These are phyloP conservation scores for Hymenoscyphus repandus DNA, from an alignment of 2,329 filamentous ascomycete species.

Conservation along the genomic window DNA sequence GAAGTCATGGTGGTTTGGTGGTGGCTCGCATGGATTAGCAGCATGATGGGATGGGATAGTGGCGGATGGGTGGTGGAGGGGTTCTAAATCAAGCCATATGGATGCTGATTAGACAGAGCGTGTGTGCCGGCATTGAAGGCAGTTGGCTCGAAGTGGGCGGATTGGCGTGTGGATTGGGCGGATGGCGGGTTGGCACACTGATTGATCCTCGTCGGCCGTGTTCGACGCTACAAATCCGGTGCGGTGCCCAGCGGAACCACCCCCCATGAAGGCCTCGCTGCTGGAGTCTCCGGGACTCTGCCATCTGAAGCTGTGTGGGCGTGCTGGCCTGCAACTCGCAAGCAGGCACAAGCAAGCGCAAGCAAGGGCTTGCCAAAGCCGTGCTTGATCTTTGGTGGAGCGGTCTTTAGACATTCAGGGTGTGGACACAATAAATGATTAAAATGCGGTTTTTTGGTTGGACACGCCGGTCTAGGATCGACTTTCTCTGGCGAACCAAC, in stretches of 20 bases:
- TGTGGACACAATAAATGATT: not conserved
- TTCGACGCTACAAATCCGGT: constrained; percentile 24
- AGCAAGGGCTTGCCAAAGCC: too few relatives aligned
- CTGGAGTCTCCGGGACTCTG: constrained; percentile 5
- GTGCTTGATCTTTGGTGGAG: not conserved
- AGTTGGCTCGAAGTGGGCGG: not conserved
- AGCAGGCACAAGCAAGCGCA: too few relatives aligned
- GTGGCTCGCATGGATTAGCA: constrained; percentile 8
- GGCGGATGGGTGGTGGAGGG: not conserved
- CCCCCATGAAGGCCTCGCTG: not conserved
- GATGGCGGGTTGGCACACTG: not conserved
- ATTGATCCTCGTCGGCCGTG: constrained; percentile 11
- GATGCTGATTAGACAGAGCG: not conserved
- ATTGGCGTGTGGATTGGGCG: not conserved
- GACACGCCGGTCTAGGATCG: not conserved
- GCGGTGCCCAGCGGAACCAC: not conserved
- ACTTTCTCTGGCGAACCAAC: not conserved
- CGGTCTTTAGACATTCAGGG: not conserved
- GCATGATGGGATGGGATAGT: constrained; percentile 23
- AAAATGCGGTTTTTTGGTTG: too few relatives aligned
- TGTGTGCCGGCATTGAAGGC: not conserved
- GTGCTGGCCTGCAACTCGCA: too few relatives aligned
- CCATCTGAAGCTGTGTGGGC: too few relatives aligned
- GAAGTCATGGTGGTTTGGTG: constrained; percentile 21
- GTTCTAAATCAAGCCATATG: not conserved